Base-by-base conservation (phyloP, 2,329 filamentous ascomycete genomes). In the Paracoccidioides brasiliensis region DNA sequence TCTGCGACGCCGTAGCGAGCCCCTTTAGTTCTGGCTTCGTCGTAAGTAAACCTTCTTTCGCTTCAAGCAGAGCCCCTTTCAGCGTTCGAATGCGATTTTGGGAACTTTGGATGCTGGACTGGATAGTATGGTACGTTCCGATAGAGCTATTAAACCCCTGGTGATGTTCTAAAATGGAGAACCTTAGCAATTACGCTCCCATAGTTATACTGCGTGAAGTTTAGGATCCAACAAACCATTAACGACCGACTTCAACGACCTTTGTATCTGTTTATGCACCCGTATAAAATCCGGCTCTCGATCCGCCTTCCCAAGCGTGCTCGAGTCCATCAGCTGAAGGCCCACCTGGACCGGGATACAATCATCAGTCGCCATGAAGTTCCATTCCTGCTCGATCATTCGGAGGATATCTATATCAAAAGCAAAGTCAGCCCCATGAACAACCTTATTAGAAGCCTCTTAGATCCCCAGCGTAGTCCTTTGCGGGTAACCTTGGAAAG, bases 81-180 rank as follows among this genome's bases (percentile, higher is more conserved):
- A 98, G 76, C 10, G 78, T 76, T 57, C 91, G 83, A 54, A 98
- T 88, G 58, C 89, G 83, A 64, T 84, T 84, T 71, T 98, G 93
- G 14, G 90, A 95, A 52, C 82, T 78, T 64, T 91, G 87, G 61
- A 98, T 93, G 71, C 89, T 95, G 53, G 84, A 83, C 70, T 98
- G 93, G 59, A 98, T 98, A 72, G 95, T 96, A 76, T 98, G 94
- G 67, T 97, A 98, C 22, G 91, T 97, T 70, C 91, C 93, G 60
- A 98, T 97, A 52, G 91, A 96, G 70, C 89, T 95, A 73, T 97
- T 98, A 79, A 98, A 98, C 49, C 93, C 94, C 70, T 98, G 93
- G 67, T 98, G 91, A 67, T 98, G 91, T 73, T 98, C 91, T 78
- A 57, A 54, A 57, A 41, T 28, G 15, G 33, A 3, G 22, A 3